Evolutionary conservation across 1,284 basidiomycete species (phyloP).

Genomic region (Fomitopsis schrenkii): DNA sequence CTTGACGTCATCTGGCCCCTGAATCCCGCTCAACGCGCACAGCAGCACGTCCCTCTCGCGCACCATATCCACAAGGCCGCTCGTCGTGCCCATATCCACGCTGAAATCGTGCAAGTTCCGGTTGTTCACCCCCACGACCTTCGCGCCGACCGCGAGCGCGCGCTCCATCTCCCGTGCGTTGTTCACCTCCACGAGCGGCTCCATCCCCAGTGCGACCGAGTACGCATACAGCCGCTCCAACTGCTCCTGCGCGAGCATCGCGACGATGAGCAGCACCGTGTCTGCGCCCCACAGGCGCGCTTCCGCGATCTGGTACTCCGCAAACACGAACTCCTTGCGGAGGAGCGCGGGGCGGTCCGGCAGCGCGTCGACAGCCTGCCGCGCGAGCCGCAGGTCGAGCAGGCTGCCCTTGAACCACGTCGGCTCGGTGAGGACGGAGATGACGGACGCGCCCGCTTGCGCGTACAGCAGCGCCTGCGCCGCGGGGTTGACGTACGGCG

Average conservation of each 20-base stretch:
- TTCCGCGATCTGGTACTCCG: conserved; percentile 94
- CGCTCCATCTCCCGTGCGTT: conserved; percentile 87
- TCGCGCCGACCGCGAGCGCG: conserved; percentile 84
- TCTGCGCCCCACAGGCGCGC: conserved; percentile 92
- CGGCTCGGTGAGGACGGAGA: conserved; percentile 96
- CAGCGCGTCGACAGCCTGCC: conserved; percentile 78
- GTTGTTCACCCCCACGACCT: conserved; percentile 98
- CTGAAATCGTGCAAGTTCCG: conserved; percentile 95
- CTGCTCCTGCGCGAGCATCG: conserved; percentile 79
- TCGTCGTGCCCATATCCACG: conserved; percentile 96
- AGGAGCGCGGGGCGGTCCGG: conserved; percentile 92
- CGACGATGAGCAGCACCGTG: conserved; percentile 93
- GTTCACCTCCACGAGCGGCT: conserved; percentile 98
- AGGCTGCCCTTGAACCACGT: conserved; percentile 97
- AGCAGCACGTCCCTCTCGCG: conserved; percentile 74
- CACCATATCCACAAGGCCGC: conserved; percentile 85
- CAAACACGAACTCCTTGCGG: conserved; percentile 97
- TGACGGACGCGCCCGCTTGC: conserved; percentile 86
- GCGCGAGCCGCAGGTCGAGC: conserved; percentile 86
- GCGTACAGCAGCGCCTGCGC: conserved; percentile 88
- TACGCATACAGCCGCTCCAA: conserved; percentile 82
- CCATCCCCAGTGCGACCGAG: conserved; percentile 85
- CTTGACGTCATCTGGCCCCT: conserved; percentile 73
- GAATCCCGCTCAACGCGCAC: conserved; percentile 92
- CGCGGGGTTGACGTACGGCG: conserved; percentile 74